Percentiles rank a stretch among this genome's conserved stretches.
Conservation (phyloP, 2,329 filamentous ascomycete genomes). For the Rhynchosporium graminicola region DNA sequence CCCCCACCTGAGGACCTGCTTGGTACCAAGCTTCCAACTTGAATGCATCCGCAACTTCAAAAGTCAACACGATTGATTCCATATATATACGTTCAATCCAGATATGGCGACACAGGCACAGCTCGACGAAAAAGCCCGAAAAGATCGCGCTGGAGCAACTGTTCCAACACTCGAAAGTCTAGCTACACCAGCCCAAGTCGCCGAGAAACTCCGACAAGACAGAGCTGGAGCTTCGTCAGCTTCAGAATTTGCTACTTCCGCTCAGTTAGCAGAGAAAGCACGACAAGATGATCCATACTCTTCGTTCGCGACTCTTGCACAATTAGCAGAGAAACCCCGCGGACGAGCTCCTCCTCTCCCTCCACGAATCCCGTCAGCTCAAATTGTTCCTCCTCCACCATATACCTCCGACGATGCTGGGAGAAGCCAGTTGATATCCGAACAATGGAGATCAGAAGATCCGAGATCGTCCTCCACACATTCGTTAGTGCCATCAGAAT, state of each 20-base stretch:
- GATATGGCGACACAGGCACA: constrained; percentile 12
- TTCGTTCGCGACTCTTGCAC: constrained; percentile 24
- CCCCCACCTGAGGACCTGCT: constrained; percentile 2
- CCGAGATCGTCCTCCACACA: constrained; percentile 41
- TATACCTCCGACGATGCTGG: constrained; percentile 36
- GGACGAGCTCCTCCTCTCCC: constrained; percentile 35
- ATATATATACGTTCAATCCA: background rate
- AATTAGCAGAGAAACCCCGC: constrained; percentile 25
- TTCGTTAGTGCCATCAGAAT: constrained; percentile 39
- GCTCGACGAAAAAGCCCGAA: constrained; percentile 10
- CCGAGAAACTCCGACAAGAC: constrained; percentile 4
- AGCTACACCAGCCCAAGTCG: constrained; percentile 2
- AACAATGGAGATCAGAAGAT: constrained; percentile 41
- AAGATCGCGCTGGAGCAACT: constrained; percentile 8
- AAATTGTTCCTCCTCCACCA: constrained; percentile 33
- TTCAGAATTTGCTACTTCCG: constrained; percentile 26
- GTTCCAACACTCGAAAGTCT: constrained; percentile 5
- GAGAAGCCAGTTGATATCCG: constrained; percentile 36
- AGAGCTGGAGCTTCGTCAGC: background rate
- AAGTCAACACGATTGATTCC: background rate
- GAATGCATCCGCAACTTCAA: background rate
- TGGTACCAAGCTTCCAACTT: constrained; percentile 9
- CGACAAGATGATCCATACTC: constrained; percentile 8
- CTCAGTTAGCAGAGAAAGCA: constrained; percentile 31
- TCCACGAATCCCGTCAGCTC: constrained; percentile 30